Percentiles rank a stretch among this genome's conserved stretches.
Conservation (phyloP, 306 rosid genomes). For the Fagus sylvatica region DNA sequence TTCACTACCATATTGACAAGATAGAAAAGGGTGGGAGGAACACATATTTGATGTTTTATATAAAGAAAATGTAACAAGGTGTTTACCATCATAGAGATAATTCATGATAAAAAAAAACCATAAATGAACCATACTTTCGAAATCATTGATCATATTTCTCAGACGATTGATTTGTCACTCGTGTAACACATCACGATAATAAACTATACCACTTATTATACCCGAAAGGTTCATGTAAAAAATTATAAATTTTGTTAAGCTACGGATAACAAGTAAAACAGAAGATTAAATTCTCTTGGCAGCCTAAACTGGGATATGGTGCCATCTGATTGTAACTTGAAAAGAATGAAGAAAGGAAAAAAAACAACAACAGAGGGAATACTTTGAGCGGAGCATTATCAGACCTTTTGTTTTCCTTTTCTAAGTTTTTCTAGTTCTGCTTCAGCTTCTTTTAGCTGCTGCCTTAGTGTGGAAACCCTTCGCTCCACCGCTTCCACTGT, state of each 20-base stretch:
- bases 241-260: conserved; percentile 10
- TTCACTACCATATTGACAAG: no score
- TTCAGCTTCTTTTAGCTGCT: conserved; percentile 67
- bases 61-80: background rate
- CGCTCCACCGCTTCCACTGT: conserved; percentile 63
- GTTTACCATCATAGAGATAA: background rate
- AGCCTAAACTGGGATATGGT: conserved; percentile 25
- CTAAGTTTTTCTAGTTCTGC: conserved; percentile 60
- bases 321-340: conserved; percentile 24
- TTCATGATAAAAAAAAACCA: background rate
- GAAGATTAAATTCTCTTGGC: conserved; percentile 25
- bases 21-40: no score
- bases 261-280: conserved; percentile 10
- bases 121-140: background rate
- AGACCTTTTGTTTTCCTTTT: conserved; percentile 52
- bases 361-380: conserved; percentile 19
- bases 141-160: background rate
- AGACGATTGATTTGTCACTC: background rate
- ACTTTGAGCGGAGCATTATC: conserved; percentile 20
- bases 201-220: background rate
- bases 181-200: background rate
- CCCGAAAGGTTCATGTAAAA: conserved; percentile 8
- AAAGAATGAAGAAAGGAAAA: conserved; percentile 33
- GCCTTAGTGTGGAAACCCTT: conserved; percentile 50
- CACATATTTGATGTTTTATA: no score